Percentiles rank a stretch among this genome's conserved stretches.
These are phyloP conservation scores for Picocystis sp. DNA, from an alignment of 163 green algal genomes.

Conservation along the genomic window DNA sequence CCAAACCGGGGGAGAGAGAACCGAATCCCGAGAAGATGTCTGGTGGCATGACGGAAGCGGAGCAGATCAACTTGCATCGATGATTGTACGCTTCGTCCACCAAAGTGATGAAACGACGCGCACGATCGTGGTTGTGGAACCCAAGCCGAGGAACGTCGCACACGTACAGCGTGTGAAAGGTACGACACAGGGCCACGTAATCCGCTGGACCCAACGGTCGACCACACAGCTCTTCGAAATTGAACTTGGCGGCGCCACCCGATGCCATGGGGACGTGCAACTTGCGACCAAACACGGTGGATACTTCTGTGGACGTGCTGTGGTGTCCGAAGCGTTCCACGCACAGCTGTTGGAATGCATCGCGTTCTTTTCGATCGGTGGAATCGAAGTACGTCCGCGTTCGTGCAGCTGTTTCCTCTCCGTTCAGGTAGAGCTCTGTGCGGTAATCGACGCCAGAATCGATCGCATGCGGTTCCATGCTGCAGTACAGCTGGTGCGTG, in stretches of 20 bases:
- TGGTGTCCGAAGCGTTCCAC: background rate
- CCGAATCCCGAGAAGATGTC: slow-evolving; percentile 34
- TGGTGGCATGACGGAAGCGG: slow-evolving; percentile 35
- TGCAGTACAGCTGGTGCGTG: background rate
- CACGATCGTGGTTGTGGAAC: slow-evolving; percentile 34
- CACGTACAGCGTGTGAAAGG: slow-evolving; percentile 43
- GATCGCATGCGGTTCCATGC: background rate
- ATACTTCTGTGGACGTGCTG: slow-evolving; percentile 8
- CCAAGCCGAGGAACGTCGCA: slow-evolving; percentile 23
- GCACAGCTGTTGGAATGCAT: slow-evolving; percentile 1
- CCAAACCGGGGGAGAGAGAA: slow-evolving; percentile 41
- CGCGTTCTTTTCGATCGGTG: slow-evolving; percentile 1
- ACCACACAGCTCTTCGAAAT: slow-evolving; percentile 41
- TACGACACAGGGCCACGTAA: slow-evolving; percentile 33
- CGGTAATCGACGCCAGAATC: slow-evolving; percentile 24
- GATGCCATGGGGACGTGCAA: slow-evolving; percentile 19
- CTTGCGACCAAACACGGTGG: slow-evolving; percentile 39
- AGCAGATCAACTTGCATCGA: slow-evolving; percentile 27
- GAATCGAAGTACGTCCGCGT: background rate
- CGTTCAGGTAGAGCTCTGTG: slow-evolving; percentile 14
- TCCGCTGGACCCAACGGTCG: slow-evolving; percentile 31
- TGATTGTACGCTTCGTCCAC: slow-evolving; percentile 62
- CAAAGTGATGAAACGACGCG: slow-evolving; percentile 60
- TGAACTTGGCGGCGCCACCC: slow-evolving; percentile 27
- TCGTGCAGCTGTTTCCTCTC: too few relatives aligned